These are phyloP conservation scores for Taphrina sp. DNA, from an alignment of 1,139 yeast species.

Conservation along the genomic window DNA sequence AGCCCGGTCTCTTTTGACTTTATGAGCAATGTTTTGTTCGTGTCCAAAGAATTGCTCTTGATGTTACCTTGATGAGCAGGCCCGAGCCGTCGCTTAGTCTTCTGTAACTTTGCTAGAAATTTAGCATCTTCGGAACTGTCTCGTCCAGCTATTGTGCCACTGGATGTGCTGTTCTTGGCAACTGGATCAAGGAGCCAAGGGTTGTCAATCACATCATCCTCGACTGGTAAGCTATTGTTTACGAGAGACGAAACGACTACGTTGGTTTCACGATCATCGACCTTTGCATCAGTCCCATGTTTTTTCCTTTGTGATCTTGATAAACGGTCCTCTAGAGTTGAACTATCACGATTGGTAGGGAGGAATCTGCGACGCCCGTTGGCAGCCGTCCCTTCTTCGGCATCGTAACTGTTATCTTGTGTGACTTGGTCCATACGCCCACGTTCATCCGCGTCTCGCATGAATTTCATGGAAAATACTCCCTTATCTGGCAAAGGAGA, in stretches of 20 bases:
- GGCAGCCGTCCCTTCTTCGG: neutral
- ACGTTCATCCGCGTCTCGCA: slow-evolving; percentile 33
- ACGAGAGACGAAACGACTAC: neutral
- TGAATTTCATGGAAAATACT: slow-evolving; percentile 33
- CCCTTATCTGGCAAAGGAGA: slow-evolving; percentile 27
- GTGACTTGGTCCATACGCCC: too few species aligned
- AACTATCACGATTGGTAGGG: slow-evolving; percentile 53
- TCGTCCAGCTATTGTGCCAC: slow-evolving; percentile 9
- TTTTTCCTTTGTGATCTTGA: neutral
- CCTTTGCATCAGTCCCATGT: neutral
- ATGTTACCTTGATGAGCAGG: slow-evolving; percentile 9
- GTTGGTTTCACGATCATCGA: neutral
- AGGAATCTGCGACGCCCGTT: slow-evolving; percentile 77
- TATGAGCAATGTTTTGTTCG: slow-evolving; percentile 14
- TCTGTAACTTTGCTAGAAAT: slow-evolving; percentile 43
- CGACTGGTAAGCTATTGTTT: neutral
- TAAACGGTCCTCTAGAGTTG: neutral
- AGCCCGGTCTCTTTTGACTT: slow-evolving; percentile 41
- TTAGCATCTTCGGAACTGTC: slow-evolving; percentile 42
- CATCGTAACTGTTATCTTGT: slow-evolving; percentile 3
- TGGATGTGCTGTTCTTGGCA: too few species aligned
- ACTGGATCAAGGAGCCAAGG: too few species aligned
- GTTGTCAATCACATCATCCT: slow-evolving; percentile 9
- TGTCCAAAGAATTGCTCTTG: slow-evolving; percentile 5
- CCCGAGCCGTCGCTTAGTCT: slow-evolving; percentile 35